Evolutionary conservation across 1,284 basidiomycete species (phyloP).

Genomic region (Cutaneotrichosporon sp.): DNA sequence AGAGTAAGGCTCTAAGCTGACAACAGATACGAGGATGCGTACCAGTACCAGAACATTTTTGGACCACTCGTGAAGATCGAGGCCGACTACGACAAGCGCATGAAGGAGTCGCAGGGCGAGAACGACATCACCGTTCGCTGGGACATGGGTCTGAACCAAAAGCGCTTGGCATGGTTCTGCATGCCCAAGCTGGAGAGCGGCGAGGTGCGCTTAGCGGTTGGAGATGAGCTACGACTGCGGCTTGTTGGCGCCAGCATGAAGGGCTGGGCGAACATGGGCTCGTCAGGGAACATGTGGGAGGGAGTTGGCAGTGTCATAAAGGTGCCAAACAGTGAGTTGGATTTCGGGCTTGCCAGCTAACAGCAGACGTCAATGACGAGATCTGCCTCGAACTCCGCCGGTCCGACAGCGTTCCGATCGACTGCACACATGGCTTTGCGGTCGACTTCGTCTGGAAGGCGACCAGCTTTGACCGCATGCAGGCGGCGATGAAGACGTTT

Average conservation of each 20-base stretch:
- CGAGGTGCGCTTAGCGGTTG: constrained; percentile 92
- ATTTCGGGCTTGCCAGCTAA: neutral
- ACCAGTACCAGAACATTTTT: constrained; percentile 99
- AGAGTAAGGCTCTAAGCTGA: neutral
- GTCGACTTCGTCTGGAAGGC: constrained; percentile 99
- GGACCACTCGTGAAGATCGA: constrained; percentile 99
- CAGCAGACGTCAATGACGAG: constrained; percentile 88
- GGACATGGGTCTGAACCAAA: constrained; percentile 97
- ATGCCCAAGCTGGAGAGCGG: constrained; percentile 97
- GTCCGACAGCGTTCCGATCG: constrained; percentile 88
- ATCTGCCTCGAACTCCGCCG: constrained; percentile 88
- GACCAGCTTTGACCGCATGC: constrained; percentile 98
- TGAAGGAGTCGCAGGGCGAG: constrained; percentile 98
- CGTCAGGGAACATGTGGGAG: constrained; percentile 62
- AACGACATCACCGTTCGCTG: constrained; percentile 92
- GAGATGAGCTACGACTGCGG: constrained; percentile 87
- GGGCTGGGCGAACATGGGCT: constrained; percentile 44
- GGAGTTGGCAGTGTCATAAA: constrained; percentile 97
- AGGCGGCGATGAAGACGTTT: constrained; percentile 98
- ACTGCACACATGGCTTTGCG: constrained; percentile 90
- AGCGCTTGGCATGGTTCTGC: constrained; percentile 92
- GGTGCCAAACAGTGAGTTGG: constrained; percentile 85
- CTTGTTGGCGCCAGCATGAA: constrained; percentile 74
- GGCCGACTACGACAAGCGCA: constrained; percentile 94
- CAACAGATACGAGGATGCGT: constrained; percentile 85